Conservation (phyloP, 2,329 filamentous ascomycete species). For the Dothidotthia symphoricarpi region DNA sequence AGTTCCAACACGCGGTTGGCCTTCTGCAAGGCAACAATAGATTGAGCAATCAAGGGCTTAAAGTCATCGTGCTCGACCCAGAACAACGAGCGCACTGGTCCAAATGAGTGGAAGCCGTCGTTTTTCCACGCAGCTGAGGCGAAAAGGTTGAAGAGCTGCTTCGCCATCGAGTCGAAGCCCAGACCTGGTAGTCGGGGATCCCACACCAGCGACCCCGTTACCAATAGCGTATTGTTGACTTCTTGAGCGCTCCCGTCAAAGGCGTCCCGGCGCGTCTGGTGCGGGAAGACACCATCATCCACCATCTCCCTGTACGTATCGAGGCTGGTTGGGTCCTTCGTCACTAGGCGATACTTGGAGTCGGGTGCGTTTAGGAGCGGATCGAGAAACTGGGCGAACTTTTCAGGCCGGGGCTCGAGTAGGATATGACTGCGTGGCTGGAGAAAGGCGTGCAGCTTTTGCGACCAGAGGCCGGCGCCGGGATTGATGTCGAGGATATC, state of each 20-base stretch:
- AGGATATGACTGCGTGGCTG: slow-evolving; percentile 80
- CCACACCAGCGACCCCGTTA: slow-evolving; percentile 42
- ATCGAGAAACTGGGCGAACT: slow-evolving; percentile 61
- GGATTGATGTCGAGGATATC: slow-evolving; percentile 88
- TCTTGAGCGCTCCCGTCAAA: slow-evolving; percentile 46
- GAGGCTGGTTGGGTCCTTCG: slow-evolving; percentile 21
- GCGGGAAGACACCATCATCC: slow-evolving; percentile 51
- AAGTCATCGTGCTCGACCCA: slow-evolving; percentile 67
- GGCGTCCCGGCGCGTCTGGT: slow-evolving; percentile 51
- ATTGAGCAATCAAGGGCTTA: slow-evolving; percentile 58
- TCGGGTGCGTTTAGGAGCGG: slow-evolving; percentile 41
- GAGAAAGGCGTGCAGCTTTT: slow-evolving; percentile 70
- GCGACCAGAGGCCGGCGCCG: slow-evolving; percentile 74
- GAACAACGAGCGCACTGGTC: slow-evolving; percentile 74
- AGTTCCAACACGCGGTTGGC: slow-evolving; percentile 61
- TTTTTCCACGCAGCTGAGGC: slow-evolving; percentile 58
- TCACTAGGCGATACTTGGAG: slow-evolving; percentile 52
- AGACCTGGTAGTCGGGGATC: slow-evolving; percentile 47
- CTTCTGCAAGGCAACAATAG: slow-evolving; percentile 55
- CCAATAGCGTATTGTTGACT: slow-evolving; percentile 70
- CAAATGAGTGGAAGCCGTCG: slow-evolving; percentile 69
- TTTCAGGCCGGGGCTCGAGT: slow-evolving; percentile 65
- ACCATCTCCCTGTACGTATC: slow-evolving; percentile 54
- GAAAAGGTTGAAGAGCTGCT: slow-evolving; percentile 62
- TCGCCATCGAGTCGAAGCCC: slow-evolving; percentile 56